Conservation (phyloP, 768 basidiomycete species). For the Baorangia bicolor region DNA sequence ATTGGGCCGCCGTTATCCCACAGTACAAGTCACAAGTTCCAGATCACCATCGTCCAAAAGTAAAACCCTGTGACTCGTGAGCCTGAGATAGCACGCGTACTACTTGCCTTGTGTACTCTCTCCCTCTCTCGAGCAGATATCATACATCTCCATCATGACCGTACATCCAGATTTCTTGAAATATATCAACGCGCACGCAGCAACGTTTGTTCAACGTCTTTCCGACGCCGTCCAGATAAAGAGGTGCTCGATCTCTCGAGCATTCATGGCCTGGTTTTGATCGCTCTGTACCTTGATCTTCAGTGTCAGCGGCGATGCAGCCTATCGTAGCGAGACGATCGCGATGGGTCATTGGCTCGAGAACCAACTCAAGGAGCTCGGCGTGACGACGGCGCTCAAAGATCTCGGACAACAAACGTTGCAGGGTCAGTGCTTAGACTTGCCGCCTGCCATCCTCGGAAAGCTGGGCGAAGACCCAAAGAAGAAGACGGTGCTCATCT, state of each 20-base stretch:
- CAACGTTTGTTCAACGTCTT: slow-evolving; percentile 75
- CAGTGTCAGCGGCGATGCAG: slow-evolving; percentile 70
- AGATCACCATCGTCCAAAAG: background rate
- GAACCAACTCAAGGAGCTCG: slow-evolving; percentile 68
- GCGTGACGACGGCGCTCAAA: slow-evolving; percentile 70
- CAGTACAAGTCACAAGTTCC: background rate
- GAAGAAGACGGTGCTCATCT: slow-evolving; percentile 93
- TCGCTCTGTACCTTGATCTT: background rate
- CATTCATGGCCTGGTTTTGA: background rate
- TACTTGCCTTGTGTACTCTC: background rate
- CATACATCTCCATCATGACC: slow-evolving; percentile 29
- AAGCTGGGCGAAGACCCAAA: slow-evolving; percentile 75
- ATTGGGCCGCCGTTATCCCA: too few species aligned
- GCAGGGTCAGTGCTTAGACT: slow-evolving; percentile 66
- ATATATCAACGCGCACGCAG: slow-evolving; percentile 69
- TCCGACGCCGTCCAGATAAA: slow-evolving; percentile 83
- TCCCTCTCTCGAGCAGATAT: background rate
- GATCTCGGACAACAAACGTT: slow-evolving; percentile 76
- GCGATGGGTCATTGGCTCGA: slow-evolving; percentile 86
- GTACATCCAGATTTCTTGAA: slow-evolving; percentile 33
- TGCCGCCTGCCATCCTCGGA: slow-evolving; percentile 86
- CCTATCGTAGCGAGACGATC: slow-evolving; percentile 72
- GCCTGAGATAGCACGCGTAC: background rate
- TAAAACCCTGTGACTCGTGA: background rate
- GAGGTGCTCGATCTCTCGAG: slow-evolving; percentile 40